Evolutionary conservation across 495 filamentous ascomycete species (phyloP), one percentile per base, ranked within the genome.

Genomic region (Aspergillus hancockii): DNA sequence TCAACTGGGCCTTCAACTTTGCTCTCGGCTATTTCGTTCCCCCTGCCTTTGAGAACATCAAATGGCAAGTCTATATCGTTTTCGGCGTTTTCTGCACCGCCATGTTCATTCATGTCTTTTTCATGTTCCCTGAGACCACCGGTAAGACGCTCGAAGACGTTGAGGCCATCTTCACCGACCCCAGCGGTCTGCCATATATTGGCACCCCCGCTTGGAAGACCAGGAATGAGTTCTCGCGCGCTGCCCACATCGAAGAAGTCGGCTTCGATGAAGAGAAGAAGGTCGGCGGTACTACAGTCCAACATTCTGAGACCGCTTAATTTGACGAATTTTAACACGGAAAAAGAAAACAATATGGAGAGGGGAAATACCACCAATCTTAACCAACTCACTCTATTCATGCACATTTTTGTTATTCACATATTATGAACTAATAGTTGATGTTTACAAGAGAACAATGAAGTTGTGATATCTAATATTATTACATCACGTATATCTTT

Each of bases 1-100:
- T 79, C 9, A 91, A 90, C 76, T 92, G 89, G 90, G 79, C 83
- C 19, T 91, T 89, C 76, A 91, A 92, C 78, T 91, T 90, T 67
- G 90, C 90, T 0, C 81, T 92, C 13, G 84, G 85, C 13, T 90
- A 88, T 71, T 92, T 93, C 60, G 87, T 90, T 4, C 90, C 89
- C 2, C 85, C 88, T 0, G 83, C 88, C 1, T 92, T 92, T 63
- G 84, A 76, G 51, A 89, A 82, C 62, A 91, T 92, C 62, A 73
- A 81, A 55, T 93, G 89, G 89, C 80, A 82, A 72, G 82, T 81
- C 0, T 93, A 92, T 63, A 75, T 91, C 43, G 67, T 92, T 21
- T 93, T 93, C 62, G 90, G 87, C 36, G 83, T 87, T 9, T 93
- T 93, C 70, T 89, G 85, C 69, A 83, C 84, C 52, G 74, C 77